These are phyloP conservation scores for Globisporangium nagaii DNA, from an alignment of 352 stramenopile species.

Conservation along the genomic window DNA sequence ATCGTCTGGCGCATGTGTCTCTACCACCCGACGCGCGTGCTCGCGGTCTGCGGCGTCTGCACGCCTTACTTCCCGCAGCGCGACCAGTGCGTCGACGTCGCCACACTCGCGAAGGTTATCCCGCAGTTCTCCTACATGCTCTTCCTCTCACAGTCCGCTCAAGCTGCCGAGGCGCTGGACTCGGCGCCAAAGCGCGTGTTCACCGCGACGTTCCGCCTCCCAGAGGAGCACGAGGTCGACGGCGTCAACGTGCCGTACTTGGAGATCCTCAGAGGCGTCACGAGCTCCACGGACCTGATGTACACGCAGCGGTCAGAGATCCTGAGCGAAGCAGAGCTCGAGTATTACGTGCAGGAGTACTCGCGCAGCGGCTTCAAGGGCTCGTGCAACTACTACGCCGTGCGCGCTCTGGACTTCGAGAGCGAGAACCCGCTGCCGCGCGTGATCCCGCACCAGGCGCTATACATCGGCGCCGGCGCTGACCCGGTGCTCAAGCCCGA, in stretches of 20 bases:
- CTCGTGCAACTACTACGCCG: constrained; percentile 31
- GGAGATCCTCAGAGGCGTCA: constrained; percentile 18
- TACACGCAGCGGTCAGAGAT: constrained; percentile 32
- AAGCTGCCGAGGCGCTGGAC: constrained; percentile 25
- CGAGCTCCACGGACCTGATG: constrained; percentile 15
- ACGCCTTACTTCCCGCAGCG: constrained; percentile 43
- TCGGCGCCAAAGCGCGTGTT: constrained; percentile 20
- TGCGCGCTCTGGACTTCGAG: constrained; percentile 35
- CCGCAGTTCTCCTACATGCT: constrained; percentile 37
- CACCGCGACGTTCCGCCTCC: constrained; percentile 28
- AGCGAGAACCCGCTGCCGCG: constrained; percentile 25
- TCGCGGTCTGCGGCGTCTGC: constrained; percentile 46
- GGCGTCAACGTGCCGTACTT: constrained; percentile 14
- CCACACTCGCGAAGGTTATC: constrained; percentile 16
- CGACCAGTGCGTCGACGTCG: constrained; percentile 24
- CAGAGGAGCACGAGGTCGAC: constrained; percentile 15
- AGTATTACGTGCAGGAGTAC: constrained; percentile 40
- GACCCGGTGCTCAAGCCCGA: constrained; percentile 38
- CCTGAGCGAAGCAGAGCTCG: constrained; percentile 34
- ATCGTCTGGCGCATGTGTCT: constrained; percentile 50
- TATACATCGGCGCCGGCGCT: constrained; percentile 34
- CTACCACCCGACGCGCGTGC: constrained; percentile 45
- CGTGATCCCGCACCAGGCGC: constrained; percentile 27
- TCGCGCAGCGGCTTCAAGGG: constrained; percentile 27
- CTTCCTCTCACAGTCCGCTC: constrained; percentile 25